Evolutionary conservation across 176 grass and related monocot genomes (phyloP).

Genomic region (Echinochloa phyllopogon): DNA sequence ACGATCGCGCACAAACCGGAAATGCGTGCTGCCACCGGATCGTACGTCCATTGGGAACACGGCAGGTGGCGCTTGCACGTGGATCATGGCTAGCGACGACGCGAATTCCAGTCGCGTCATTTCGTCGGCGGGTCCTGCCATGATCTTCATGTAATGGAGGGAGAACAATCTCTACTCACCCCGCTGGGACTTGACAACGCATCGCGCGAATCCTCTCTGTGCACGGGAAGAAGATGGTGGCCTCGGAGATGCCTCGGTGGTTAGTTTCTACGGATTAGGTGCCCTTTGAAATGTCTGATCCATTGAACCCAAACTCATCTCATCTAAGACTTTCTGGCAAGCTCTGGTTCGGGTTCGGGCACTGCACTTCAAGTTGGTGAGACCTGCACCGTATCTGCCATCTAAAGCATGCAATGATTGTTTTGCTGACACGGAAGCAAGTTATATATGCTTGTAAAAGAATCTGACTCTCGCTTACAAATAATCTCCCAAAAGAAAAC

Average conservation of each 20-base stretch:
- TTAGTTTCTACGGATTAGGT: background rate
- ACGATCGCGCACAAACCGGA: background rate
- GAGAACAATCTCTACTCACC: background rate
- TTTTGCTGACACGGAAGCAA: background rate
- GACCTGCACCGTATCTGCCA: background rate
- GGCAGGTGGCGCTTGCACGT: background rate
- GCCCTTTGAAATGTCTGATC: background rate
- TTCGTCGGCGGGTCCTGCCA: background rate
- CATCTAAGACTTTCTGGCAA: background rate
- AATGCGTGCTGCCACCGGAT: background rate
- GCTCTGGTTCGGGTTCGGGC: background rate
- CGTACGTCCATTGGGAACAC: background rate
- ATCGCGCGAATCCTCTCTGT: background rate
- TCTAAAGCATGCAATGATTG: background rate
- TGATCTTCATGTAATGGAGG: background rate
- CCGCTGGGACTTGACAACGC: constrained; percentile 25
- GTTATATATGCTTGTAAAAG: background rate
- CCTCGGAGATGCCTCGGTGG: background rate
- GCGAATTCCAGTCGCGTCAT: background rate
- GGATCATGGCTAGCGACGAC: background rate
- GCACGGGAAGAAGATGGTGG: background rate
- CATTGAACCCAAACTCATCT: constrained; percentile 5
- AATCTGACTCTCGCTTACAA: background rate
- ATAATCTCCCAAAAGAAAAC: background rate
- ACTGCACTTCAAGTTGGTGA: background rate